Base-by-base conservation (phyloP, 2,329 filamentous ascomycete species). In the Epichloe aotearoae region DNA sequence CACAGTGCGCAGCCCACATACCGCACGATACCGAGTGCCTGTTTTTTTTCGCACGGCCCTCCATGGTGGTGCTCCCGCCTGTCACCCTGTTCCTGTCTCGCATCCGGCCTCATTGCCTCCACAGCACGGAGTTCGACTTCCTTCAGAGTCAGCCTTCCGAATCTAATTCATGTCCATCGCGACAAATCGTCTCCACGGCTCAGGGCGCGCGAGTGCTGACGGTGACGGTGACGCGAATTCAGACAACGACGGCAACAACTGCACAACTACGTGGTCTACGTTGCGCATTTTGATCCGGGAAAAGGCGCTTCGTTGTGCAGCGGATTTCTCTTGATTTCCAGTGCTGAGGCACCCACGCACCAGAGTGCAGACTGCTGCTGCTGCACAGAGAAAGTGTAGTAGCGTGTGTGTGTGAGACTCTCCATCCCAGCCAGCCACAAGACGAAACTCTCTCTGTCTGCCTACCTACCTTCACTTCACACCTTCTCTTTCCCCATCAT, bases 101-200 rank as follows among this genome's bases (percentile, higher is more conserved):
- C 51, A 47, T 52, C 34, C 43, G 34, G 47, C 47, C 43, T 43
- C 20, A 50, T 40, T 17, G 46, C 46, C 50, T 49, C 50, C 46
- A 49, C 46, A 43, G 50, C 43, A 42, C 47, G 39, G 47, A 49
- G 30, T 43, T 12, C 8, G 39, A 42, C 12, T 48, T 49, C 34
- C 37, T 33, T 46, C 45, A n/a, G n/a, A n/a, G n/a, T n/a, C n/a
- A 47, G 46, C 33, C 38, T 20, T 37, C 52, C 49, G 51, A 52
- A 53, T 56, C 53, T 49, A 52, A 41, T 46, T 50, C 43, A 57
- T 56, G 54, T 55, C 53, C 55, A 56, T 59, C 54, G 57, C 56
- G 54, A 58, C 54, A 52, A 53, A 54, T 53, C 44, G 57, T 57
- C 55, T 55, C 57, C 58, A 59, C 57, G 59, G 56, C 55, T 49